phyloP scores from a whole-genome alignment of 2,329 filamentous ascomycete species.

The Sclerotinia minor region DNA sequence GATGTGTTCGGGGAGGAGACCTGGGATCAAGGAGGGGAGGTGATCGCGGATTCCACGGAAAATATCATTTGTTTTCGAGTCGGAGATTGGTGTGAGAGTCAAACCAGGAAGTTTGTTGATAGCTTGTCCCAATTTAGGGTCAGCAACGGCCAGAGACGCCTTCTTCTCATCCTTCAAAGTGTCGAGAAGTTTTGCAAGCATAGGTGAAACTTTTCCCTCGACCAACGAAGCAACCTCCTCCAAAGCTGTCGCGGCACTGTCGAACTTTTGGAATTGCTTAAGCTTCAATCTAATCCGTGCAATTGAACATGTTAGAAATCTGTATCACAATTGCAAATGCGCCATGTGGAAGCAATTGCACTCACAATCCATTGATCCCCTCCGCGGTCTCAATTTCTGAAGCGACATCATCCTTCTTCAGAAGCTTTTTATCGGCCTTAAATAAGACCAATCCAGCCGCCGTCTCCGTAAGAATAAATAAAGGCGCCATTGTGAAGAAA shows the following conservation, averaged over 20 bases:
- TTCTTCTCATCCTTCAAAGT: constrained; percentile 98
- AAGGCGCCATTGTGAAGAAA: constrained; percentile 63
- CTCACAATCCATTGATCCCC: constrained; percentile 82
- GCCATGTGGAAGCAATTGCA: constrained; percentile 38
- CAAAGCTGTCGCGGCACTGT: constrained; percentile 85
- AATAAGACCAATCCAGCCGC: constrained; percentile 88
- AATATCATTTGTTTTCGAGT: constrained; percentile 80
- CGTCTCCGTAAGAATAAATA: constrained; percentile 92
- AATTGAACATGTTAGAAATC: constrained; percentile 30
- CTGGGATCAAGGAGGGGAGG: constrained; percentile 85
- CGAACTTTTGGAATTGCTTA: constrained; percentile 97
- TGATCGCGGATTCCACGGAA: constrained; percentile 94
- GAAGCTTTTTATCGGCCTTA: constrained; percentile 98
- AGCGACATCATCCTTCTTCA: constrained; percentile 80
- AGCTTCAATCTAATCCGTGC: constrained; percentile 70
- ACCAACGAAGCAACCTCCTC: constrained; percentile 86
- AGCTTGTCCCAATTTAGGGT: constrained; percentile 86
- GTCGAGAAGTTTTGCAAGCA: constrained; percentile 79
- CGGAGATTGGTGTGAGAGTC: constrained; percentile 79
- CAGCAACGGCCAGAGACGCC: constrained; percentile 87
- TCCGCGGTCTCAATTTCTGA: constrained; percentile 77
- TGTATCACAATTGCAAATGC: constrained; percentile 18
- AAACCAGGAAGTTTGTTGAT: constrained; percentile 91
- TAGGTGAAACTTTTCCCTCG: constrained; percentile 91
- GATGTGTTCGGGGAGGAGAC: constrained; percentile 79